Percentiles rank a stretch among this genome's conserved stretches.
These are phyloP conservation scores for Anthoceros angustus DNA, from an alignment of 225 moss, liverwort and hornwort genomes.

Conservation along the genomic window DNA sequence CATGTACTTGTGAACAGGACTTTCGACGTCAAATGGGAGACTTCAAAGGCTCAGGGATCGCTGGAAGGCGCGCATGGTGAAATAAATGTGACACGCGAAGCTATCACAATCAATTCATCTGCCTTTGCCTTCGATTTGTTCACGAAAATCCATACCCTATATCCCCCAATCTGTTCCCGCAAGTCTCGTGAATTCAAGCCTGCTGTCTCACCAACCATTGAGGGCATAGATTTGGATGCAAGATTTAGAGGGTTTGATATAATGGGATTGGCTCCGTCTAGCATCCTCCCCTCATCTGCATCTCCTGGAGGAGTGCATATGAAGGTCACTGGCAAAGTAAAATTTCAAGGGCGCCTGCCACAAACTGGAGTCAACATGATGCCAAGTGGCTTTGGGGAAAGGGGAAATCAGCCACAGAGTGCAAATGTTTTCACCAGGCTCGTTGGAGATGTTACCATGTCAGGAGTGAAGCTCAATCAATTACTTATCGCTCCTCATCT, in stretches of 20 bases:
- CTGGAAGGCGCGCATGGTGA: slow-evolving; percentile 86
- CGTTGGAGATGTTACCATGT: slow-evolving; percentile 70
- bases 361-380: slow-evolving; percentile 8
- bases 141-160: slow-evolving; percentile 55
- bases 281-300: slow-evolving; percentile 31
- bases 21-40: slow-evolving; percentile 97
- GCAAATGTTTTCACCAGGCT: slow-evolving; percentile 29
- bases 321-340: slow-evolving; percentile 82
- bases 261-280: slow-evolving; percentile 58
- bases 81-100: slow-evolving; percentile 71
- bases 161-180: slow-evolving; percentile 51
- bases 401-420: slow-evolving; percentile 9
- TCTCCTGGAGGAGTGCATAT: slow-evolving; percentile 65
- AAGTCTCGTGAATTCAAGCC: slow-evolving; percentile 46
- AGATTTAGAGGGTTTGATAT: slow-evolving; percentile 70
- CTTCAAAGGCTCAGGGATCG: slow-evolving; percentile 88
- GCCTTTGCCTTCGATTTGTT: slow-evolving; percentile 67
- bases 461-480: slow-evolving; percentile 91
- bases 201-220: slow-evolving; percentile 47
- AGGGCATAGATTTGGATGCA: slow-evolving; percentile 82
- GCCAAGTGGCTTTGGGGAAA: not conserved
- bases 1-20: slow-evolving; percentile 23
- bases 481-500: slow-evolving; percentile 88
- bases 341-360: slow-evolving; percentile 86
- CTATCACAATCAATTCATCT: slow-evolving; percentile 56